Percentiles rank a stretch among this genome's conserved stretches.
Evolutionary conservation across 805 yeast species (phyloP).

Genomic region (Candida fluviatilis): DNA sequence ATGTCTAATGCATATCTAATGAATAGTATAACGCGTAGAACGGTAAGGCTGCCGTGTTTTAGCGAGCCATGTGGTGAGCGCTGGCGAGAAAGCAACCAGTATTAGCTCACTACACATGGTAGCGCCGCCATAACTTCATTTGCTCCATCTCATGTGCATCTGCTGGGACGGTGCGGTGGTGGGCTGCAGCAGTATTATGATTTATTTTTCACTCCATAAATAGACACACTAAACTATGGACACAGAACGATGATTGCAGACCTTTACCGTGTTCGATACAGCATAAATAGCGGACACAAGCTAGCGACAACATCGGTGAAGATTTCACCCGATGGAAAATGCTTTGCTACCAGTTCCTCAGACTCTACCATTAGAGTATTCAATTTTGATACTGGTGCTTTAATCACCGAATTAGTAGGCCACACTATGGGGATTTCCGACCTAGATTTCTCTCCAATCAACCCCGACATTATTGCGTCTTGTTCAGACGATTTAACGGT

Average conservation of each 20-base stretch:
- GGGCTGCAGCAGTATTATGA: too few relatives aligned
- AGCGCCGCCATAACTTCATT: too few relatives aligned
- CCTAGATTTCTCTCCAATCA: conserved; percentile 68
- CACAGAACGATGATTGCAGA: conserved; percentile 2
- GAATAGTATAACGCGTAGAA: too few relatives aligned
- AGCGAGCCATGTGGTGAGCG: too few relatives aligned
- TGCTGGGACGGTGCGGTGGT: too few relatives aligned
- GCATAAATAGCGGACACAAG: conserved; percentile 3
- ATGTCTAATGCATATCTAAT: too few relatives aligned
- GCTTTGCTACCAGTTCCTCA: conserved; percentile 49
- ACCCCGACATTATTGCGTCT: conserved; percentile 67
- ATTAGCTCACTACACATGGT: not conserved
- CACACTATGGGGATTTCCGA: conserved; percentile 74
- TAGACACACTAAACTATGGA: too few relatives aligned
- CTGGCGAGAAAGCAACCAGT: not conserved
- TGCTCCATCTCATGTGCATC: too few relatives aligned
- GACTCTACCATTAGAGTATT: conserved; percentile 25
- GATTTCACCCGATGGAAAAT: conserved; percentile 57
- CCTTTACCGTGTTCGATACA: conserved; percentile 1
- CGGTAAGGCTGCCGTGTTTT: too few relatives aligned
- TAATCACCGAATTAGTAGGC: conserved; percentile 40
- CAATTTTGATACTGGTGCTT: conserved; percentile 20
- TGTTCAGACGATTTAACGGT: conserved; percentile 84
- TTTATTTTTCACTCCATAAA: too few relatives aligned
- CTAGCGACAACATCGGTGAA: conserved; percentile 42